A percentile compares a stretch with the other conserved stretches of the same genome.
Conservation (phyloP, 2,329 filamentous ascomycete genomes). For the Pleomassaria siparia region DNA sequence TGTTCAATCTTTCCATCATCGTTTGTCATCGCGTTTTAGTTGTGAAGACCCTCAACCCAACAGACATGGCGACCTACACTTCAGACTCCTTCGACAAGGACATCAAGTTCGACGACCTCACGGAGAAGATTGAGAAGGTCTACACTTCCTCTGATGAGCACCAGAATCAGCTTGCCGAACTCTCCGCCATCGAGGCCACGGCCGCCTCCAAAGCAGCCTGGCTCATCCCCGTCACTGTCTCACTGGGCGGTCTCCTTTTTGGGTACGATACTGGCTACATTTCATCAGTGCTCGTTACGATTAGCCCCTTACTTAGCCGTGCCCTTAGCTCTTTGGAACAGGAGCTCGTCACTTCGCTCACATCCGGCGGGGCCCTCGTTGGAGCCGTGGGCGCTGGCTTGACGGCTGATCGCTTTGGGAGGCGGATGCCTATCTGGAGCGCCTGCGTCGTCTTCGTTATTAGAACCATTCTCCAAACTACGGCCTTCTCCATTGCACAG, state of each 20-base stretch:
- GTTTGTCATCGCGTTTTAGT: background rate
- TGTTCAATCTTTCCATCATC: background rate
- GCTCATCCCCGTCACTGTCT: constrained; percentile 32
- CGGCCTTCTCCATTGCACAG: constrained; percentile 26
- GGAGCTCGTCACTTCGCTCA: constrained; percentile 43
- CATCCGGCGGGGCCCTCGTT: constrained; percentile 41
- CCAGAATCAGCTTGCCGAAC: constrained; percentile 21
- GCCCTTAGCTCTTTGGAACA: constrained; percentile 37
- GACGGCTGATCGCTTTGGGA: constrained; percentile 39
- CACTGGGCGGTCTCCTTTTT: constrained; percentile 31
- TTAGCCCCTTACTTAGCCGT: constrained; percentile 37
- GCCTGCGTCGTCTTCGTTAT: constrained; percentile 33
- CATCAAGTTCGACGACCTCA: constrained; percentile 15
- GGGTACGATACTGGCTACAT: constrained; percentile 45
- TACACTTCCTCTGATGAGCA: constrained; percentile 14
- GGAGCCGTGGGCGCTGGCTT: constrained; percentile 41
- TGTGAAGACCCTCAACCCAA: background rate
- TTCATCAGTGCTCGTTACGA: constrained; percentile 41
- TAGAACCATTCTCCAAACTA: constrained; percentile 32
- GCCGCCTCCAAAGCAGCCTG: constrained; percentile 31
- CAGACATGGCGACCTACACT: constrained; percentile 11
- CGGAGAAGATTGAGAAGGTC: constrained; percentile 25
- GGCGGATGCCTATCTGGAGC: constrained; percentile 31
- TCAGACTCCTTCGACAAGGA: constrained; percentile 19
- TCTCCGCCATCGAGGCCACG: constrained; percentile 29